A percentile compares a stretch with the other conserved stretches of the same genome.
phyloP scores from a whole-genome alignment of 1,284 basidiomycete species.

The Exsudoporus floridanus region DNA sequence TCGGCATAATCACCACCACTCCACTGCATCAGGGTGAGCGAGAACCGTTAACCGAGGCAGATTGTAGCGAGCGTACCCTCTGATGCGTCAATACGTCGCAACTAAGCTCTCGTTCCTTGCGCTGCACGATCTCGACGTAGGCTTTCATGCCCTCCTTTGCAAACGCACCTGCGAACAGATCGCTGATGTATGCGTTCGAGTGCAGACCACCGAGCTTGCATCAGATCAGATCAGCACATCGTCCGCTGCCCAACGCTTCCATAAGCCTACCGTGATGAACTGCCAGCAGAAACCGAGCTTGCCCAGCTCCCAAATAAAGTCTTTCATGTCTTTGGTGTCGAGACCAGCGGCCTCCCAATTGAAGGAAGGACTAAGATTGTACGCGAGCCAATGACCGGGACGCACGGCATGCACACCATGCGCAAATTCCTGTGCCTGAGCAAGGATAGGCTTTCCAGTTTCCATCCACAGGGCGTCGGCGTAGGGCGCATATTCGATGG shows the following conservation, averaged over 20 bases:
- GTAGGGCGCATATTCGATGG: slow-evolving; percentile 91
- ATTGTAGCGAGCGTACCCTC: slow-evolving; percentile 48
- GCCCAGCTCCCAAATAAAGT: slow-evolving; percentile 91
- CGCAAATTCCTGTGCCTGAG: slow-evolving; percentile 93
- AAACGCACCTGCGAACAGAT: slow-evolving; percentile 86
- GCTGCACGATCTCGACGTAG: slow-evolving; percentile 83
- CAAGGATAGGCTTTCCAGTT: slow-evolving; percentile 94
- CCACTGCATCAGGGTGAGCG: slow-evolving; percentile 58
- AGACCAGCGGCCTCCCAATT: slow-evolving; percentile 94
- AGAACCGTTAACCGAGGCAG: slow-evolving; percentile 10
- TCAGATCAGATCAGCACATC: slow-evolving; percentile 5
- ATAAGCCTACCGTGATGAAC: slow-evolving; percentile 85
- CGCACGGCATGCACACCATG: slow-evolving; percentile 78
- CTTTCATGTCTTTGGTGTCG: slow-evolving; percentile 81
- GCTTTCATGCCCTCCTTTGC: slow-evolving; percentile 92
- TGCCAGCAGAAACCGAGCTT: slow-evolving; percentile 97
- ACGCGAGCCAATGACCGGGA: slow-evolving; percentile 91
- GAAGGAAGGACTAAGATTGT: slow-evolving; percentile 92
- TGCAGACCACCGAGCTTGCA: slow-evolving; percentile 89
- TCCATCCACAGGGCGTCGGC: slow-evolving; percentile 97
- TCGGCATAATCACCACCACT: slow-evolving; percentile 94
- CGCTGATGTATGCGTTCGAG: slow-evolving; percentile 96
- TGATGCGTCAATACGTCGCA: slow-evolving; percentile 93
- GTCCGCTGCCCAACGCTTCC: neutral
- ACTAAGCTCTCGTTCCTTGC: slow-evolving; percentile 84